These are phyloP conservation scores for Phytophthora sp. DNA, from an alignment of 352 stramenopile genomes.

Conservation along the genomic window DNA sequence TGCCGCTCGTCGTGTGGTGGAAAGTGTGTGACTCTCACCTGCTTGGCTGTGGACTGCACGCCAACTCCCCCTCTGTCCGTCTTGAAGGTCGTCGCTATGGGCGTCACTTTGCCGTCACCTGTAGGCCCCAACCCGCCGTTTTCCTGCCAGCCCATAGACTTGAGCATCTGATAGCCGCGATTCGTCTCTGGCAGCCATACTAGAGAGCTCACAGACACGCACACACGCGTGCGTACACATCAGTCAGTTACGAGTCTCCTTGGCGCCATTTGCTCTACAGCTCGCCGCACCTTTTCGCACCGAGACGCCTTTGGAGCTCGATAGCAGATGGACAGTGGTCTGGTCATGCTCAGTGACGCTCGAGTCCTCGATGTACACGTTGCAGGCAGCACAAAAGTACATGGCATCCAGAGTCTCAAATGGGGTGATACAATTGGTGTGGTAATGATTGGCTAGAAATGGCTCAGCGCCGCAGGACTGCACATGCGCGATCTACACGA, in stretches of 20 bases:
- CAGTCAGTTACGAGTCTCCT: background rate
- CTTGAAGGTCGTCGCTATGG: constrained; percentile 61
- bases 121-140: constrained; percentile 42
- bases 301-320: constrained; percentile 48
- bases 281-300: constrained; percentile 49
- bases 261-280: background rate
- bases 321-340: constrained; percentile 57
- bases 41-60: constrained; percentile 30
- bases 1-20: constrained; percentile 46
- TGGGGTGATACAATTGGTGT: no score
- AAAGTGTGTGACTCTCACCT: constrained; percentile 50
- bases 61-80: constrained; percentile 54
- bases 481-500: constrained; percentile 45
- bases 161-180: constrained; percentile 64
- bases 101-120: constrained; percentile 47
- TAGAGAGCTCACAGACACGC: no score
- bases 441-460: constrained; percentile 39
- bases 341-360: constrained; percentile 60
- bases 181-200: constrained; percentile 77
- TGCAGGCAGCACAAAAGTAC: constrained; percentile 72
- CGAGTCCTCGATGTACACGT: constrained; percentile 63
- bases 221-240: background rate
- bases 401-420: constrained; percentile 31
- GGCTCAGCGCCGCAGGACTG: constrained; percentile 27
- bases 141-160: constrained; percentile 65